phyloP scores from a whole-genome alignment of 176 grass and related monocot species.

The Puya raimondii region DNA sequence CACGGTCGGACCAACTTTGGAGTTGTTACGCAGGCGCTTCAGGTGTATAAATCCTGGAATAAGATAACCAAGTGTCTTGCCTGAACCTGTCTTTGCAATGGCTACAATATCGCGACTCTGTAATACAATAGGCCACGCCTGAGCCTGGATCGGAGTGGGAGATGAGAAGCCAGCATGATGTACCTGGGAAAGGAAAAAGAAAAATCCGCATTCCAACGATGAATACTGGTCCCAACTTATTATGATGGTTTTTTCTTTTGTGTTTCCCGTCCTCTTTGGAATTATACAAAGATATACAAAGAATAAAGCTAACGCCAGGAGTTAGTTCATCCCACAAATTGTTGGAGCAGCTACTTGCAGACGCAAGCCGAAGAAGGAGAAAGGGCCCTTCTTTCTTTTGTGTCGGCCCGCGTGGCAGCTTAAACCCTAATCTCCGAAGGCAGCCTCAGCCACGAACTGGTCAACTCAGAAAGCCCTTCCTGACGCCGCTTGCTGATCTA shows the following conservation, averaged over 20 bases:
- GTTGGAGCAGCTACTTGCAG: slow-evolving; percentile 7
- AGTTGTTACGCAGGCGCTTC: slow-evolving; percentile 63
- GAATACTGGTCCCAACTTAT: neutral
- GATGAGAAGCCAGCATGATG: slow-evolving; percentile 67
- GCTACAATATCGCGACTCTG: slow-evolving; percentile 89
- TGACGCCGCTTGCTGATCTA: slow-evolving; percentile 21
- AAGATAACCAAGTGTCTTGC: slow-evolving; percentile 93
- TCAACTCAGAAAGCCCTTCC: slow-evolving; percentile 25
- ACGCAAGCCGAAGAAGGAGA: slow-evolving; percentile 7
- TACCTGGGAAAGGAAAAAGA: slow-evolving; percentile 46
- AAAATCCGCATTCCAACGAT: slow-evolving; percentile 15
- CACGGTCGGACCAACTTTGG: slow-evolving; percentile 70
- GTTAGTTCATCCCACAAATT: slow-evolving; percentile 25
- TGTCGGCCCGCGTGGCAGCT: slow-evolving; percentile 13
- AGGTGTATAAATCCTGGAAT: slow-evolving; percentile 93
- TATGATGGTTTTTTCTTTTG: neutral
- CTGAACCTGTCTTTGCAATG: slow-evolving; percentile 95
- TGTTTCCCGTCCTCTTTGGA: neutral
- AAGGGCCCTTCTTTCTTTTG: slow-evolving; percentile 12
- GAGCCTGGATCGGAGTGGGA: slow-evolving; percentile 96
- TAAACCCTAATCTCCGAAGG: slow-evolving; percentile 3
- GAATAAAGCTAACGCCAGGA: slow-evolving; percentile 30
- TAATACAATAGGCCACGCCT: slow-evolving; percentile 94
- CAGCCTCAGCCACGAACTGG: slow-evolving; percentile 6
- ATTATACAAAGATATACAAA: slow-evolving; percentile 20